Base-by-base conservation (phyloP, 805 yeast genomes). In the Metschnikowia lachancei region DNA sequence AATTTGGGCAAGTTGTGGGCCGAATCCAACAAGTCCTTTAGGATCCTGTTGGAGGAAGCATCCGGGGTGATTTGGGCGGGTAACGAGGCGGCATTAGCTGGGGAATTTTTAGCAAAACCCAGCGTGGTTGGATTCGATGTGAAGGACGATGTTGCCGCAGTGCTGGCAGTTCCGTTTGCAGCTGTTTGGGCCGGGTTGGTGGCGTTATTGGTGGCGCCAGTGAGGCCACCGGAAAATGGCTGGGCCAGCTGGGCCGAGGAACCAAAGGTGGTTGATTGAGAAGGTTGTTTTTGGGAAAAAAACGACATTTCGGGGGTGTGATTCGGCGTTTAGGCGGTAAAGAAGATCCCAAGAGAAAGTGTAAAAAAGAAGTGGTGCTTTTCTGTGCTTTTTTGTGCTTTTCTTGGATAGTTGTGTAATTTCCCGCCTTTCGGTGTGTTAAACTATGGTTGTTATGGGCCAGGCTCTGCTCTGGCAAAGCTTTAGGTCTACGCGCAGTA, bases 1-100 rank as follows among this genome's bases (percentile, higher is more conserved):
- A 75, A 61, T 40, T 72, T 73, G 5, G 97, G 96, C 48, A 91
- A 71, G 57, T 85, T 85, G 50, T 78, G 76, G 0, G 95, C 83
- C 1, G 91, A 77, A 60, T 87, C 95, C 43, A 89, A 64, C 44
- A 90, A 74, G 59, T 89, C 96, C 50, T 81, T 81, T 53, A 90
- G 70, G 45, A 69, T 40, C 24, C 51, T 48, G 31, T 46, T 42
- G 16, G 53, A 43, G 31, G 57, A 53, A 2, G 53, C 38, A 14
- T 49, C 54, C 1, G 55, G 47, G 1, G 47, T 39, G 31, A 52
- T 45, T 16, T 47, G 51, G 13, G 54, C 30, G 24, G 52, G 54
- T 16, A 47, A 41, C 7, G 50, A 43, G 22, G 37, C 24, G 12
- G 45, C 32, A 11, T 37, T 37, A n/a, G 16, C 22, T 19, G 28